phyloP scores from a whole-genome alignment of 345 rosid genomes.

The Hibiscus syriacus region DNA sequence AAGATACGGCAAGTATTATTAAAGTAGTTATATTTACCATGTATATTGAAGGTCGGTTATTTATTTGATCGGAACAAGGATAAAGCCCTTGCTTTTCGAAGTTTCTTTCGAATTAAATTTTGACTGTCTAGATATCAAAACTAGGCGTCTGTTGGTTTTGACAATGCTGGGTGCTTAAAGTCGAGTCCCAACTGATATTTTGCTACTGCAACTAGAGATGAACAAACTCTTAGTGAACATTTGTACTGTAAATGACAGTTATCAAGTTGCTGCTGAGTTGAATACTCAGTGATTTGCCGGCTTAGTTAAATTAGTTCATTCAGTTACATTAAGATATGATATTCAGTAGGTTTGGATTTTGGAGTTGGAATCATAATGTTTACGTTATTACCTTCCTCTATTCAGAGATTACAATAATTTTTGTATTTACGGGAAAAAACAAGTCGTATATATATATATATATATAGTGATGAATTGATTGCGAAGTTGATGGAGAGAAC shows the following conservation, averaged over 20 bases:
- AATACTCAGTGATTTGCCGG: no score
- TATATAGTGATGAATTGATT: no score
- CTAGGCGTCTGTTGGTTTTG: neutral
- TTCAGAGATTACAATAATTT: no score
- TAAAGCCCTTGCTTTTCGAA: conserved; percentile 19
- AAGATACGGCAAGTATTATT: conserved; percentile 71
- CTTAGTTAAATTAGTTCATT: neutral
- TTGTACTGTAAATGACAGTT: neutral
- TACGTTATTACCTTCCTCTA: no score
- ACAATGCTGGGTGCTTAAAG: neutral
- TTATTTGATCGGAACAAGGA: conserved; percentile 20
- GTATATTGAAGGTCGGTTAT: conserved; percentile 8
- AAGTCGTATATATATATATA: no score
- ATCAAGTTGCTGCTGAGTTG: neutral
- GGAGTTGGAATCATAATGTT: neutral
- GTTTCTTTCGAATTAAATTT: neutral
- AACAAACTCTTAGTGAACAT: neutral
- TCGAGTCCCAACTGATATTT: neutral
- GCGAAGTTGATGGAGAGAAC: no score
- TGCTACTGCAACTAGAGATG: neutral
- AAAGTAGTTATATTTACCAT: conserved; percentile 31
- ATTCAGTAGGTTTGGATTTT: no score
- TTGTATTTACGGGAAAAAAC: no score
- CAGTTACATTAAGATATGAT: no score
- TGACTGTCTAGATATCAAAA: conserved; percentile 1